phyloP scores from a whole-genome alignment of 2,329 filamentous ascomycete genomes.

The Cercospora sp. region DNA sequence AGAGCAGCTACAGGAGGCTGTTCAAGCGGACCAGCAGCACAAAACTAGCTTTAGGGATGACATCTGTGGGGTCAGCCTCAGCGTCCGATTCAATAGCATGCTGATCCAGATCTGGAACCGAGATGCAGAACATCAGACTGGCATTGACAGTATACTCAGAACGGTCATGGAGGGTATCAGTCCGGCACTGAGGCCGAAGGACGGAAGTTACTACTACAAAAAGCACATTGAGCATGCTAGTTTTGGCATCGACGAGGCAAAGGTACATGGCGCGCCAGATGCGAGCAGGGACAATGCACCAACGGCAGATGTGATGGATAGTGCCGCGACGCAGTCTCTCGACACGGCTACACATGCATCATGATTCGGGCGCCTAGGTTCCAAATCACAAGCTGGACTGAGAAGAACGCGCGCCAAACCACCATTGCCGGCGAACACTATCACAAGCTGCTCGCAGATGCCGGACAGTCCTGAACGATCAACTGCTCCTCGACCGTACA shows the following conservation, averaged over 20 bases:
- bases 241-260: conserved; percentile 42
- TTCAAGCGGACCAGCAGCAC: conserved; percentile 53
- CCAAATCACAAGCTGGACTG: neutral
- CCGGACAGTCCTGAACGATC: neutral
- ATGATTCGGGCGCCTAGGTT: neutral
- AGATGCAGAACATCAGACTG: conserved; percentile 75
- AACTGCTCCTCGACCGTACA: neutral
- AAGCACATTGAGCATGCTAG: conserved; percentile 85
- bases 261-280: neutral
- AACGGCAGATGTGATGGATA: neutral
- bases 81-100: conserved; percentile 83
- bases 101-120: conserved; percentile 94
- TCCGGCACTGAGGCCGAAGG: conserved; percentile 69
- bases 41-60: conserved; percentile 67
- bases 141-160: conserved; percentile 70
- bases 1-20: conserved; percentile 71
- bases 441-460: neutral
- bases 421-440: neutral
- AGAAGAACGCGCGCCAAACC: neutral
- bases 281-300: neutral
- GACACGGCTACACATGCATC: neutral
- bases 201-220: conserved; percentile 68
- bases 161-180: conserved; percentile 74
- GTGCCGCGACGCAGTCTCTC: neutral
- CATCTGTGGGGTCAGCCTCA: conserved; percentile 83